Base-by-base conservation (phyloP, 2,329 filamentous ascomycete species). In the Kalmusia sp. region DNA sequence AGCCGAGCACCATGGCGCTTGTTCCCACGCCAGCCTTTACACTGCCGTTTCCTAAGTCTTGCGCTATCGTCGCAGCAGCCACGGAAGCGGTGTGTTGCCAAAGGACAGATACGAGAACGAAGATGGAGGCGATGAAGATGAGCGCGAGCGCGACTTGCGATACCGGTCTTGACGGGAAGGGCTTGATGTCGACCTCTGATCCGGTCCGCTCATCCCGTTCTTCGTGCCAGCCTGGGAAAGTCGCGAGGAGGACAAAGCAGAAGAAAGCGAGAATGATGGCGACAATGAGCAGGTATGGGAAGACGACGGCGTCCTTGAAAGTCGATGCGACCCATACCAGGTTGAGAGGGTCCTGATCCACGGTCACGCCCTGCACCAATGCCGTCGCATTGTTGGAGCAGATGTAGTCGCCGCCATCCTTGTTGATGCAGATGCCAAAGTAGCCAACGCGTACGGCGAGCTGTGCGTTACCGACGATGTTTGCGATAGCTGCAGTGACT, bases 221-320 rank as follows among this genome's bases (percentile, higher is more conserved):
- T 76, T 96, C 92, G 76, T 98, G 93, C 92, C 95, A 99, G 59
- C 93, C 93, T 1, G 95, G 95, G 78, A 98, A 99, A 28, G 95
- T 98, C 49, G 93, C 93, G 49, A 99, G 88, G 35, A 99, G 86
- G 57, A 99, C 84, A 73, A 99, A 91, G 75, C 92, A 96, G 76
- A 98, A 84, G 79, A 98, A 98, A 64, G 95, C 93, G 70, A 99
- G 92, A 74, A 99, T 91, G 71, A 98, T 93, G 70, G 95, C 95
- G 70, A 99, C 93, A 80, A 99, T 99, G 90, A 99, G 88, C 17
- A 99, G 80, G 71, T 98, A 99, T 8, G 95, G 95, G 73, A 99
- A 99, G 38, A 99, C 93, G 73, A 99, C 95, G 78, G 93, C 93
- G 76, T 98, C 92, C 77, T 98, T 98, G 80, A 99, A 99, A 62